Evolutionary conservation across 129 eudicot genomes (phyloP), one percentile per base, ranked within the genome.

Genomic region (Escallonia herrerae): DNA sequence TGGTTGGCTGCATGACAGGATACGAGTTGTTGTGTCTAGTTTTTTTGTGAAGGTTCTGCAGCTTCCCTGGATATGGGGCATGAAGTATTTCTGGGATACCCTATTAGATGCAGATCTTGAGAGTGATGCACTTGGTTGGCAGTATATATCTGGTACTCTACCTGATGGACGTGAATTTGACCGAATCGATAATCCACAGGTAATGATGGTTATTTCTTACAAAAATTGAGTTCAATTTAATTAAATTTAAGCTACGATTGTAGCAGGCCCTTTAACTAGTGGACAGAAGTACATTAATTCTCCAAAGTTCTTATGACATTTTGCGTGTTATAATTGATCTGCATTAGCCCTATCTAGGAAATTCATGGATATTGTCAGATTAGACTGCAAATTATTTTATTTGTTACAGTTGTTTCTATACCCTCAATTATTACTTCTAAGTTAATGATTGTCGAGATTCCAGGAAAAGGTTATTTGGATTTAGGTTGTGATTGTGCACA

Each of bases 41-140:
- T 94, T 94, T 77, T 94, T 86, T 75, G 99, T 94, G 59, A 94
- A 94, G 76, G 95, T 94, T 77, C 76, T 94, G 51, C 99, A 89
- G 79, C 83, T 94, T 60, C 99, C 99, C 0, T 94, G 99, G 99
- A 86, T 93, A 78, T 94, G 97, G 99, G 99, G 99, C 2, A 89
- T 94, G 99, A 94, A 94, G 72, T 94, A 94, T 65, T 94, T 94
- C 69, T 94, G 97, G 99, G 99, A 94, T 63, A 94, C 99, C 42
- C 83, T 94, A 47, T 64, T 94, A 49, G 99, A 94, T 84, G 99
- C 99, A 0, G 99, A 94, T 82, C 99, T 94, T 40, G 97, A 94
- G 64, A 89, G 99, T 52, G 99, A 94, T 82, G 97, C 99, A 43
- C 97, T 94, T 33, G 99, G 97, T 73, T 94, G 99, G 99, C 99